These are phyloP conservation scores for Monosporozyma siamensis DNA, from an alignment of 805 yeast species.

Conservation along the genomic window DNA sequence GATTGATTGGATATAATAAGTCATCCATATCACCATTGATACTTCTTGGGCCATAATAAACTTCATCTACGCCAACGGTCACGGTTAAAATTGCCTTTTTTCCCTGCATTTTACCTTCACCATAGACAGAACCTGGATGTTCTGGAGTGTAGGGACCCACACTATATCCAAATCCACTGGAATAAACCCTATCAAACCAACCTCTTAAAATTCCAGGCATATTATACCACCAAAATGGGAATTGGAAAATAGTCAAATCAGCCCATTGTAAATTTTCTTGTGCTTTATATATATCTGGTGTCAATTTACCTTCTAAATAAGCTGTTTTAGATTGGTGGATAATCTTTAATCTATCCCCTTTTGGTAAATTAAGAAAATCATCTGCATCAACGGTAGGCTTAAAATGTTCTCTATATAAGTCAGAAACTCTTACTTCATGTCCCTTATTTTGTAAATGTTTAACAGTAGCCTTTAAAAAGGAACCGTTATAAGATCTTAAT, in stretches of 20 bases:
- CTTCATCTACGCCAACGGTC: constrained; percentile 12
- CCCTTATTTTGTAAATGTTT: constrained; percentile 13
- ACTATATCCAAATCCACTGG: constrained; percentile 19
- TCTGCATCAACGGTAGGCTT: constrained; percentile 12
- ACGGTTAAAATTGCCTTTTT: constrained; percentile 12
- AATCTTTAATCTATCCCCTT: constrained; percentile 8
- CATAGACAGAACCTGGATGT: constrained; percentile 13
- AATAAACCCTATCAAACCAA: constrained; percentile 22
- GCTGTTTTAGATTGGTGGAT: constrained; percentile 11
- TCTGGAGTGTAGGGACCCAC: constrained; percentile 10
- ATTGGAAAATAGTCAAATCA: constrained; percentile 16
- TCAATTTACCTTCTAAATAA: constrained; percentile 6
- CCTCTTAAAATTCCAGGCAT: constrained; percentile 26
- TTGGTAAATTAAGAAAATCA: constrained; percentile 15
- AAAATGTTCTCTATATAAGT: constrained; percentile 20
- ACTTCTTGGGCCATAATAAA: constrained; percentile 14
- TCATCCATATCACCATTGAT: constrained; percentile 18
- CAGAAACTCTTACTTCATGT: constrained; percentile 19
- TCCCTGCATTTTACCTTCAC: constrained; percentile 19
- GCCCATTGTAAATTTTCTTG: constrained; percentile 24
- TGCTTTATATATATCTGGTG: constrained; percentile 18
- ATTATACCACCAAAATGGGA: constrained; percentile 24
- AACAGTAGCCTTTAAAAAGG: constrained; percentile 11
- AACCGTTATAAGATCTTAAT: constrained; percentile 13
- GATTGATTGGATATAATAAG: constrained; percentile 19